Evolutionary conservation across 148 eudicot genomes (phyloP), one percentile per base, ranked within the genome.

Genomic region (Rhododendron ferrugineum): DNA sequence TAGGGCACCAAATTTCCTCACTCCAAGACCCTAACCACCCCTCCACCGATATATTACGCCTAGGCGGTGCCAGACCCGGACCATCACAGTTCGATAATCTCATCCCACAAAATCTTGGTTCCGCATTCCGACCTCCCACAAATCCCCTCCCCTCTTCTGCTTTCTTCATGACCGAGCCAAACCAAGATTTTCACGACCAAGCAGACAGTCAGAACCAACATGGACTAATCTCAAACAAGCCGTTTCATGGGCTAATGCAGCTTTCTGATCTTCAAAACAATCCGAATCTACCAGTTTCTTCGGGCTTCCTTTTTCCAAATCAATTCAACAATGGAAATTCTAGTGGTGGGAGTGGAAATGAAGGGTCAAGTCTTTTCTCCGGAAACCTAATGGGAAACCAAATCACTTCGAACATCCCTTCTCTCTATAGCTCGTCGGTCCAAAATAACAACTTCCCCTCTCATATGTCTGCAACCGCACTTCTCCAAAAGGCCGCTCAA

Each of bases 401-500:
- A 66, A 54, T 84, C 30, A 30, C 79, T 64, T 68, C 89, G 0
- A 76, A 47, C n/a, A 50, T 70, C 56, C 54, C 85, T 37, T 84
- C 85, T n/a, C 85, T 82, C 34, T 87, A 87, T 13, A 80, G 60
- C 74, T 56, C 58, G 10, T 20, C 46, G 18, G 18, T 54, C 37
- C 80, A 75, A 7, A 79, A 79, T 49, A 84, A 78, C 68, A 84
- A 66, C n/a, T 68, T 84, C 3, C 84, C 87, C 10, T 64, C 87
- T 0, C 92, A 92, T 79, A 93, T 93, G 95, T 93, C 95, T 0
- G 95, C 95, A 0, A 92, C 95, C 14, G 95, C 95, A 13, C 89
- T 93, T 76, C 93, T 93, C 23, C 95, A 93, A 37, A 93, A 93
- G 86, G 95, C 95, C 2, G 95, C 95, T 66, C 95, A 92, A 60